Percentiles rank a stretch among this genome's conserved stretches.
phyloP scores from a whole-genome alignment of 2,329 filamentous ascomycete genomes.

The Daldinia eschscholtzii region DNA sequence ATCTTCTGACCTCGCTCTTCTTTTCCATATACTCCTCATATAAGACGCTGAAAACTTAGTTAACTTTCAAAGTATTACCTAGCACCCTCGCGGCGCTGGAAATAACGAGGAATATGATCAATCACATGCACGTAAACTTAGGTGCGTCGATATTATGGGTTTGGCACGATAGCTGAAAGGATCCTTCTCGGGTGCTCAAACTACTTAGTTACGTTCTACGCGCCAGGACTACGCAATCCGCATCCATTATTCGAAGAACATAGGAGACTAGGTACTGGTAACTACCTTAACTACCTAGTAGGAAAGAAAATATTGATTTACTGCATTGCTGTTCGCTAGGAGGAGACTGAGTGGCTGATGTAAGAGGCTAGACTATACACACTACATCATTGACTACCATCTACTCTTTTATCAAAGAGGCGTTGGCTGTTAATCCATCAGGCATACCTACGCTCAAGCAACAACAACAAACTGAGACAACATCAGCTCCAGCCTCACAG shows the following conservation, averaged over 20 bases:
- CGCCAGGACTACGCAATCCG: neutral
- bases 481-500: conserved; percentile 9
- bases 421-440: neutral
- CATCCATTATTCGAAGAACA: neutral
- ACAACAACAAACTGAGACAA: conserved; percentile 5
- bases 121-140: neutral
- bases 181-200: neutral
- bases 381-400: neutral
- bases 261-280: too few species aligned
- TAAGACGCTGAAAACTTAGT: neutral
- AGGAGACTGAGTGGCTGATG: neutral
- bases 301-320: too few species aligned
- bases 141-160: neutral
- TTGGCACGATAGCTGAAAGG: neutral
- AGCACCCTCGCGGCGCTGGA: neutral
- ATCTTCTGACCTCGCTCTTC: neutral
- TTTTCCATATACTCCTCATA: neutral
- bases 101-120: neutral
- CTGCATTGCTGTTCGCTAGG: neutral
- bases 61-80: neutral
- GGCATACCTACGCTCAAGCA: neutral
- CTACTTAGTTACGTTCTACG: neutral
- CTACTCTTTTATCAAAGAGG: neutral
- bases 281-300: too few species aligned
- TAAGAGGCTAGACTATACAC: neutral